Evolutionary conservation across 108 stramenopile species (phyloP).

Genomic region (Pseudonitzschia delicatissima): DNA sequence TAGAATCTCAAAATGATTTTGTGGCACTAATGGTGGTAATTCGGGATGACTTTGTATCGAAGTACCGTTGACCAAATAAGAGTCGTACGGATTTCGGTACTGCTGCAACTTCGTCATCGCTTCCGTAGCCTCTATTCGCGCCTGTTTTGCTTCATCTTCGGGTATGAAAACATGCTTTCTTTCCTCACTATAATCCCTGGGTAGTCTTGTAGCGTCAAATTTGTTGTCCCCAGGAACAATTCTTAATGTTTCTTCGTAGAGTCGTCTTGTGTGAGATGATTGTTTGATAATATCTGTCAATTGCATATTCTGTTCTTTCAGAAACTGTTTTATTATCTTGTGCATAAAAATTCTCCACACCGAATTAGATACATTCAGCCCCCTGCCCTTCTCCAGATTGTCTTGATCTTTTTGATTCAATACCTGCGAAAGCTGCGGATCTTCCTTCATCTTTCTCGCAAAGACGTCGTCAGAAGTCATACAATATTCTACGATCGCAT

Average conservation of each 20-base stretch:
- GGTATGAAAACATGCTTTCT: conserved; percentile 24
- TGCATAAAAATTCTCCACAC: conserved; percentile 40
- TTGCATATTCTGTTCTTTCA: conserved; percentile 27
- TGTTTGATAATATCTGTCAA: conserved; percentile 28
- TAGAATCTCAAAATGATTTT: background rate
- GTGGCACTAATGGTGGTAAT: background rate
- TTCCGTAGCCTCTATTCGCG: conserved; percentile 21
- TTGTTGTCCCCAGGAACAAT: conserved; percentile 4
- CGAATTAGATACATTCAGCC: conserved; percentile 24
- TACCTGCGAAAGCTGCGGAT: conserved; percentile 21
- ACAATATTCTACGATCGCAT: conserved; percentile 31
- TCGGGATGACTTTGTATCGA: background rate
- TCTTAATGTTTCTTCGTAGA: conserved; percentile 26
- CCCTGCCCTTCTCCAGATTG: background rate
- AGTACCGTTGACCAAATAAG: conserved; percentile 1
- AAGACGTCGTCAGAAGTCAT: conserved; percentile 33
- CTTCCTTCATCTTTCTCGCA: conserved; percentile 28
- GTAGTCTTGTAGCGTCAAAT: conserved; percentile 1
- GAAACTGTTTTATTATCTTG: conserved; percentile 32
- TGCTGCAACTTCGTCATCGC: conserved; percentile 20
- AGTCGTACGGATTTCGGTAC: background rate
- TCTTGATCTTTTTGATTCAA: conserved; percentile 1
- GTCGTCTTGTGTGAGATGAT: conserved; percentile 20
- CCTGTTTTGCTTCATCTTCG: conserved; percentile 22
- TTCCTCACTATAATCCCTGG: conserved; percentile 29